phyloP scores from a whole-genome alignment of 2,329 filamentous ascomycete genomes.

The Nectriaceae sp. region DNA sequence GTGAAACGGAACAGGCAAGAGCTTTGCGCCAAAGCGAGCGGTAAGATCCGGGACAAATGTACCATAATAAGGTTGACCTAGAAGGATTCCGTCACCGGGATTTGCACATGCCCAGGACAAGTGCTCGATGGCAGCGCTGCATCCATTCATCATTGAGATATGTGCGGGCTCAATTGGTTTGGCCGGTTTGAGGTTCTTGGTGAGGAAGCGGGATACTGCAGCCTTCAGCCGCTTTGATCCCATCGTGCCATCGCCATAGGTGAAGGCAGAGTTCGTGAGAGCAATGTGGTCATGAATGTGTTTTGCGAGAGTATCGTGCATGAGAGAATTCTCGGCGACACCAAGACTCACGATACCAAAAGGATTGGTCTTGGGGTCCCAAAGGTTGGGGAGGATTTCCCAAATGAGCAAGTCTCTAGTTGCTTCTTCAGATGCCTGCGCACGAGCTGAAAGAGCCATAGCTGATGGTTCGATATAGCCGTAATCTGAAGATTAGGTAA shows the following conservation, averaged over 20 bases:
- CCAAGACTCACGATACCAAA: constrained; percentile 51
- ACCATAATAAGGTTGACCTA: constrained; percentile 49
- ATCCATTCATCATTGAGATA: constrained; percentile 42
- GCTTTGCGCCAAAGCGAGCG: constrained; percentile 41
- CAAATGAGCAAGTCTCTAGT: constrained; percentile 36
- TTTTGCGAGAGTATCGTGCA: constrained; percentile 47
- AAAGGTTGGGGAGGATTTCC: constrained; percentile 47
- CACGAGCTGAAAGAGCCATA: constrained; percentile 33
- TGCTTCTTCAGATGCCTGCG: constrained; percentile 29
- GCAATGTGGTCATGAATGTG: constrained; percentile 43
- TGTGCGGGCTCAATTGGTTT: constrained; percentile 33
- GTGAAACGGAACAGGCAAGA: constrained; percentile 47
- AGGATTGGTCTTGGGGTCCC: constrained; percentile 41
- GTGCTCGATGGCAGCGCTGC: constrained; percentile 43
- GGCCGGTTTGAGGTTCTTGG: constrained; percentile 32
- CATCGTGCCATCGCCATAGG: constrained; percentile 43
- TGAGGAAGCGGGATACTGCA: constrained; percentile 39
- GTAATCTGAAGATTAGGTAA: too few species aligned
- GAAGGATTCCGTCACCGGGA: constrained; percentile 41
- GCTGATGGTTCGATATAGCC: too few species aligned
- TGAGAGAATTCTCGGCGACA: constrained; percentile 54
- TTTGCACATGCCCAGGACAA: constrained; percentile 41
- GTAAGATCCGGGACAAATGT: constrained; percentile 49
- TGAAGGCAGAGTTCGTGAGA: constrained; percentile 34
- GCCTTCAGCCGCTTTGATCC: constrained; percentile 37